Base-by-base conservation (phyloP, 169 alveolate genomes). In the Eimeria acervulina region DNA sequence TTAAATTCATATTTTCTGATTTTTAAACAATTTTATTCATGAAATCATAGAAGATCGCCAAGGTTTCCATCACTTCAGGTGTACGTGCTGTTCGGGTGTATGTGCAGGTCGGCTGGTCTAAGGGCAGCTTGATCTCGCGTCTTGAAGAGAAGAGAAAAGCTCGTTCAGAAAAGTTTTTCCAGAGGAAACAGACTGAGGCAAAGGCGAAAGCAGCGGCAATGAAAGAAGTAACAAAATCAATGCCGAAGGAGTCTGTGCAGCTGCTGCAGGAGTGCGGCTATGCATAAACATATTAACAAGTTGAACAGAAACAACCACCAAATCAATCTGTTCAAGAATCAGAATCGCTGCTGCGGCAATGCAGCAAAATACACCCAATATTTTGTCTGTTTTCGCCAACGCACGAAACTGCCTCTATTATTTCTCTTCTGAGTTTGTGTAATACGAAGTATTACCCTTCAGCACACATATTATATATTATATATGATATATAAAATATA, bases 71-170 rank as follows among this genome's bases (percentile, higher is more conserved):
- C 12, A 7, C 5, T 47, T 47, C 55, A 63, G 28, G 66, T 21
- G 55, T 59, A 5, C 15, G 55, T 28, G 89, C 38, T 42, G 89
- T 59, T 78, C 66, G 89, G 89, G 66, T 78, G 59, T 28, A 61
- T 68, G 83, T 68, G 33, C 93, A 61, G 95, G 97, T 96, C 31
- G 97, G 97, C 83, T 96, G 97, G 97, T 93, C 95, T 70, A 95
- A 94, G 83, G 95, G 95, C 63, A 95, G 91, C 80, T 81, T 96
- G 83, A 78, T 96, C 80, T 78, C 95, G 83, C 96, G 96, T 47
- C 81, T 96, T 74, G 97, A 96, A 55, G 92, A 80, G 38, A 80
- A 78, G 80, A 88, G 97, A 21, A 96, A 96, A 94, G 96, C 90
- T 0, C 33, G 96, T 12, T 94, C 96, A 42, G 51, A 36, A 23